A percentile compares a stretch with the other conserved stretches of the same genome.
Conservation (phyloP, 495 filamentous ascomycete species). For the Penicillium longicatenatum region DNA sequence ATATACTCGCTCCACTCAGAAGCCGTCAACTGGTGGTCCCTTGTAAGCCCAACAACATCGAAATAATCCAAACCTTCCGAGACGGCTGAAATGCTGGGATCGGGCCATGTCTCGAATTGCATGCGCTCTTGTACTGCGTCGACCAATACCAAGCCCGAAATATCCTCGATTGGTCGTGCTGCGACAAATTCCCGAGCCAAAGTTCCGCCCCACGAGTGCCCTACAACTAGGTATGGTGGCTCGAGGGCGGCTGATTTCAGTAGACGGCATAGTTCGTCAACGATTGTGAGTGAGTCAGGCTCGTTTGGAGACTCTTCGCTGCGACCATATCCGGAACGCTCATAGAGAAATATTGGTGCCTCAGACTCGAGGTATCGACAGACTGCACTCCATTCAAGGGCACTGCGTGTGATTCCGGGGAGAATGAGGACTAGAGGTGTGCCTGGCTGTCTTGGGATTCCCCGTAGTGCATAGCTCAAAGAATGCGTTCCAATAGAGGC, state of each 20-base stretch:
- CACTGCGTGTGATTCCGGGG: constrained; percentile 12
- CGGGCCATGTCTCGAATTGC: constrained; percentile 11
- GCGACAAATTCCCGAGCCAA: constrained; percentile 11
- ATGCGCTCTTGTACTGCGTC: constrained; percentile 13
- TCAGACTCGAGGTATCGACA: constrained; percentile 12
- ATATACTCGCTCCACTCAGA: constrained; percentile 8
- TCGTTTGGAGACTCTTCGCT: constrained; percentile 8
- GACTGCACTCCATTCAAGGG: constrained; percentile 13
- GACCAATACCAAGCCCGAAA: constrained; percentile 6
- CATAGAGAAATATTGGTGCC: constrained; percentile 5
- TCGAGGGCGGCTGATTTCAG: constrained; percentile 1
- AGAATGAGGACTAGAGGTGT: constrained; percentile 6
- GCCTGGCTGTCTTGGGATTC: constrained; percentile 3
- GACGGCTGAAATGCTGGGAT: constrained; percentile 10
- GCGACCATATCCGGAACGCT: constrained; percentile 11
- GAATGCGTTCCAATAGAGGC: constrained; percentile 14
- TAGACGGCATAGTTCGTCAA: constrained; percentile 10
- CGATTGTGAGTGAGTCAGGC: constrained; percentile 11
- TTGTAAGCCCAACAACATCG: constrained; percentile 6
- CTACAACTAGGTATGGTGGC: constrained; percentile 12
- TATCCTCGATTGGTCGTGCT: neutral
- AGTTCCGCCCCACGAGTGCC: constrained; percentile 13
- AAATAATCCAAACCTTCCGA: constrained; percentile 9
- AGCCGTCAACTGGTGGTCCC: constrained; percentile 3
- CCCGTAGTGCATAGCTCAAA: constrained; percentile 11